phyloP scores from a whole-genome alignment of 1,284 basidiomycete species.

The Apiotrichum gracile region DNA sequence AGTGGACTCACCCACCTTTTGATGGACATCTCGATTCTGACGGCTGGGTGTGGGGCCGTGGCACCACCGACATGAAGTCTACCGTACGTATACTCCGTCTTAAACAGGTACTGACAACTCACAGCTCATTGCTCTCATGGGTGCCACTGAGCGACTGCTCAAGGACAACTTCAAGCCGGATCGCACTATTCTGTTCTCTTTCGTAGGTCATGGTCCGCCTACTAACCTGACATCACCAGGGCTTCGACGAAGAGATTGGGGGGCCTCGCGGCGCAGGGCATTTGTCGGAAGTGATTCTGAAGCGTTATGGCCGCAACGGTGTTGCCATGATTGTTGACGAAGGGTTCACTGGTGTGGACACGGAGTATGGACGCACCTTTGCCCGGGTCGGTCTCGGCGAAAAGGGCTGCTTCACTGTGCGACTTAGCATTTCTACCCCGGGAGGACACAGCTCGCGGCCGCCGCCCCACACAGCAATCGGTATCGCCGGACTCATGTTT shows the following conservation, averaged over 20 bases:
- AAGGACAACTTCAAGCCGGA: constrained; percentile 17
- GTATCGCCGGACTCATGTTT: constrained; percentile 36
- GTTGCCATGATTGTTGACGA: constrained; percentile 32
- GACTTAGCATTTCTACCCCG: constrained; percentile 52
- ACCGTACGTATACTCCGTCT: background rate
- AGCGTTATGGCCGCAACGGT: constrained; percentile 23
- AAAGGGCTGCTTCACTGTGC: constrained; percentile 50
- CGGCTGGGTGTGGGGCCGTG: constrained; percentile 30
- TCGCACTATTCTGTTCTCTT: constrained; percentile 6
- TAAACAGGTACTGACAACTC: background rate
- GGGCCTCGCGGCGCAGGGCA: constrained; percentile 26
- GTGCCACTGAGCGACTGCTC: constrained; percentile 20
- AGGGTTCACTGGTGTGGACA: constrained; percentile 29
- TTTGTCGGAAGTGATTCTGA: constrained; percentile 17
- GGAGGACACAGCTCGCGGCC: constrained; percentile 63
- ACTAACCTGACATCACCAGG: constrained; percentile 1
- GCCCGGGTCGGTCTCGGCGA: constrained; percentile 29
- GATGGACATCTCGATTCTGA: constrained; percentile 17
- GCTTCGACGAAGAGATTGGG: constrained; percentile 27
- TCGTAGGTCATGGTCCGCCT: background rate
- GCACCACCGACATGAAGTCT: constrained; percentile 27
- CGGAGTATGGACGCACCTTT: constrained; percentile 24
- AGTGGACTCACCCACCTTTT: constrained; percentile 31
- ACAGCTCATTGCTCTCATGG: constrained; percentile 12
- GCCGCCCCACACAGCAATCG: constrained; percentile 14